phyloP scores from a whole-genome alignment of 1,284 basidiomycete species.

The Meripilus lineatus region DNA sequence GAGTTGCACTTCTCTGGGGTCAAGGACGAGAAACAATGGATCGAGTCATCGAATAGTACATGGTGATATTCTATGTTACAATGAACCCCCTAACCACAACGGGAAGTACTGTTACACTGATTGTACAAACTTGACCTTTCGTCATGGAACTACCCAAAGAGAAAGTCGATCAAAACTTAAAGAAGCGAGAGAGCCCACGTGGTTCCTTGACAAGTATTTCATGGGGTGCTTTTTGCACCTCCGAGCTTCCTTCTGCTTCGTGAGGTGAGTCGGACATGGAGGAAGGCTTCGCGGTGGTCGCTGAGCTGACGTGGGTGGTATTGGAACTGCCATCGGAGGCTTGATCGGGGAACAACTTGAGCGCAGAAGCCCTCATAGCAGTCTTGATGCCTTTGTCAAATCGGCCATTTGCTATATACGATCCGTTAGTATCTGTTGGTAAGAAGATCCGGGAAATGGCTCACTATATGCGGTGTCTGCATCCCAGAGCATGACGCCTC shows the following conservation, averaged over 20 bases:
- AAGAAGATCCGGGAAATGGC: conserved; percentile 4
- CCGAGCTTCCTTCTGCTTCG: not conserved
- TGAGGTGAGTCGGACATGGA: not conserved
- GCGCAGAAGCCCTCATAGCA: conserved; percentile 17
- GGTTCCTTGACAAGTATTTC: conserved; percentile 8
- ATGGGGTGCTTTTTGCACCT: conserved; percentile 7
- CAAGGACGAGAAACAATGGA: too few species aligned
- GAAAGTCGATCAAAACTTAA: conserved; percentile 15
- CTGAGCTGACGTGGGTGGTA: conserved; percentile 4
- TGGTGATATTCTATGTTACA: too few species aligned
- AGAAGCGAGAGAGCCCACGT: conserved; percentile 18
- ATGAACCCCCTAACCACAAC: too few species aligned
- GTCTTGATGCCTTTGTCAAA: conserved; percentile 27
- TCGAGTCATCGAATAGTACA: too few species aligned
- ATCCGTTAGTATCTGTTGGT: conserved; percentile 3
- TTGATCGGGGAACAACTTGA: conserved; percentile 11
- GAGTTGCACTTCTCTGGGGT: too few species aligned
- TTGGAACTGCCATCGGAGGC: conserved; percentile 4
- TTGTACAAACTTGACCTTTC: too few species aligned
- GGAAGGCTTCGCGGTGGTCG: conserved; percentile 1
- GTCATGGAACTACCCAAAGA: too few species aligned
- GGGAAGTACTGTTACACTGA: too few species aligned
- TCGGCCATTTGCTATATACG: conserved; percentile 22
- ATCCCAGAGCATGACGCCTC: conserved; percentile 56
- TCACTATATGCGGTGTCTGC: conserved; percentile 24